A percentile compares a stretch with the other conserved stretches of the same genome.
Conservation (phyloP, 116 monocot species). For the Cymodocea nodosa region DNA sequence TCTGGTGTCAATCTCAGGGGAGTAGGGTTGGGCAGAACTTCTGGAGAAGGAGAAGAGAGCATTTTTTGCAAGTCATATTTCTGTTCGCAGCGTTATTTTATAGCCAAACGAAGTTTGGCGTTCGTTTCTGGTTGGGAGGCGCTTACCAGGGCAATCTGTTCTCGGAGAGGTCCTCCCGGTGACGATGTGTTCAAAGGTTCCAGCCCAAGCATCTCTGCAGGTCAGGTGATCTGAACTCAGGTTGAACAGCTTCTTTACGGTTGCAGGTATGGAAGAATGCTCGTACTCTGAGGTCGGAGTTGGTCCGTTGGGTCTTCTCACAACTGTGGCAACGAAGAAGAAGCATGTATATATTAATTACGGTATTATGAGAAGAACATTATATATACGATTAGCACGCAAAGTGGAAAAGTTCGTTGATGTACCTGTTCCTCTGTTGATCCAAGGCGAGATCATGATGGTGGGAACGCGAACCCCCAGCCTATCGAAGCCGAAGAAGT, state of each 20-base stretch:
- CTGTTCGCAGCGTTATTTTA: background rate
- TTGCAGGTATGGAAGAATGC: slow-evolving; percentile 83
- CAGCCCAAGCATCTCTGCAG: slow-evolving; percentile 73
- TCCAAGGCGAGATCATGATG: slow-evolving; percentile 83
- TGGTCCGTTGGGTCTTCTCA: slow-evolving; percentile 42
- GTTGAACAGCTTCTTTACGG: slow-evolving; percentile 71
- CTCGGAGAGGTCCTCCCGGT: slow-evolving; percentile 38
- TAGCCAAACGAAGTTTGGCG: background rate
- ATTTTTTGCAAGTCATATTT: background rate
- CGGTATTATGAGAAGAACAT: no score
- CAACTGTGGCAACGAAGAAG: slow-evolving; percentile 26
- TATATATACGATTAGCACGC: no score
- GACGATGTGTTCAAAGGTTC: slow-evolving; percentile 59
- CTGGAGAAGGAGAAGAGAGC: slow-evolving; percentile 18
- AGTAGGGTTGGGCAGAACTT: slow-evolving; percentile 34
- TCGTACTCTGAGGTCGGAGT: slow-evolving; percentile 52
- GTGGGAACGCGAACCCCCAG: slow-evolving; percentile 73
- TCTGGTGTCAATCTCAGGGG: slow-evolving; percentile 18
- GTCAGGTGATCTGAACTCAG: slow-evolving; percentile 55
- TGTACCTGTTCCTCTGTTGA: slow-evolving; percentile 63
- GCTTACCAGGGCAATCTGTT: slow-evolving; percentile 57
- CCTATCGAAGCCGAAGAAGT: slow-evolving; percentile 46
- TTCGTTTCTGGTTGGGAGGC: background rate
- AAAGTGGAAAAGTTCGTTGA: no score
- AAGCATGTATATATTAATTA: no score